phyloP scores from a whole-genome alignment of 345 rosid species.

The Euphorbia tirucalli region DNA sequence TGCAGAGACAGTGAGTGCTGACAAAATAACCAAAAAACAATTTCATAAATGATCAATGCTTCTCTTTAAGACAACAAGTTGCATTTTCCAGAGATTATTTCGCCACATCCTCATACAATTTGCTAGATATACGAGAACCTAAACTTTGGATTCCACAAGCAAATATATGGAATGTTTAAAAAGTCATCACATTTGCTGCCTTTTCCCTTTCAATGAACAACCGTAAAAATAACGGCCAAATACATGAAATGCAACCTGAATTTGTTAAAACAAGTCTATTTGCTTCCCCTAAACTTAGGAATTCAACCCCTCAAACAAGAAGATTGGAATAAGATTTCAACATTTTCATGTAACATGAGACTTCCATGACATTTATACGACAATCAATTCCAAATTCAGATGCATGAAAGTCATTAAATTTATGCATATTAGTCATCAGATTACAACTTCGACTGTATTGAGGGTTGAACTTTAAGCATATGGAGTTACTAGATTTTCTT shows the following conservation, averaged over 20 bases:
- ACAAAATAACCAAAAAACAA: conserved; percentile 33
- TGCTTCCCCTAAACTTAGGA: neutral
- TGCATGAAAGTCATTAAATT: neutral
- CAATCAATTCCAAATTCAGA: neutral
- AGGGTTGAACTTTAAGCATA: neutral
- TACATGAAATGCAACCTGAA: no score
- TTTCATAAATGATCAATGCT: conserved; percentile 17
- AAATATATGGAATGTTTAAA: neutral
- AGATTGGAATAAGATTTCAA: neutral
- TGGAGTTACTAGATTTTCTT: neutral
- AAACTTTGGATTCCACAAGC: neutral
- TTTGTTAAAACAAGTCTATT: neutral
- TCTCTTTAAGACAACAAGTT: neutral
- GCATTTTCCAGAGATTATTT: neutral
- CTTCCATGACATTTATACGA: neutral
- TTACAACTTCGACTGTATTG: neutral
- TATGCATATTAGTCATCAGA: neutral
- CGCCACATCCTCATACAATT: neutral
- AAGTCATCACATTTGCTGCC: neutral
- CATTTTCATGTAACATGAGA: neutral
- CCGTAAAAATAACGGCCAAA: no score
- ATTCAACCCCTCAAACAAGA: neutral
- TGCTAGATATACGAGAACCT: neutral
- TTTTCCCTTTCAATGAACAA: no score
- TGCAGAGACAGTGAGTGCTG: conserved; percentile 36